phyloP scores from a whole-genome alignment of 140 eudicot species.

The Cichorium intybus region DNA sequence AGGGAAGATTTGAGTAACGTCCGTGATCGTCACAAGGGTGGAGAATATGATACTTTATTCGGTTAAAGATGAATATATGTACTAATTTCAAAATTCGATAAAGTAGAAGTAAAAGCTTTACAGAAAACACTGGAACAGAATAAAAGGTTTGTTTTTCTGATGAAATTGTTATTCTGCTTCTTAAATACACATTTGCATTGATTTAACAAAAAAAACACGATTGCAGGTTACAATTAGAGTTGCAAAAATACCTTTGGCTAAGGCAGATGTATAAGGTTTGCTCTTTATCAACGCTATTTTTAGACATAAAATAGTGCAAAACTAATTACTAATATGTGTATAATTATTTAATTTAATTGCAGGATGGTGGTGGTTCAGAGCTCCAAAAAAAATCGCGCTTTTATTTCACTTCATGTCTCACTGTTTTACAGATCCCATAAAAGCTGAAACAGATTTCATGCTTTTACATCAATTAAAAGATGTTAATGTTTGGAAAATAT shows the following conservation, averaged over 20 bases:
- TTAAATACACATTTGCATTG: slow-evolving; percentile 12
- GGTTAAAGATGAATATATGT: too few species aligned
- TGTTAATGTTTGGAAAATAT: slow-evolving; percentile 76
- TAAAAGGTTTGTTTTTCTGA: slow-evolving; percentile 54
- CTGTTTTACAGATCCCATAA: slow-evolving; percentile 70
- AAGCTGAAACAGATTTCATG: slow-evolving; percentile 77
- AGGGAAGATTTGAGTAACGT: too few species aligned
- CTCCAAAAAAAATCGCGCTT: slow-evolving; percentile 53
- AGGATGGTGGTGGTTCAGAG: slow-evolving; percentile 72
- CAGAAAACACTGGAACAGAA: slow-evolving; percentile 95
- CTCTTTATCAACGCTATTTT: too few species aligned
- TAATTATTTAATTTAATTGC: slow-evolving; percentile 20
- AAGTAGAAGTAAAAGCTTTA: slow-evolving; percentile 86
- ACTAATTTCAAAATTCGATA: slow-evolving; percentile 73
- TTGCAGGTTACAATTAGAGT: slow-evolving; percentile 88
- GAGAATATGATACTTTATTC: too few species aligned
- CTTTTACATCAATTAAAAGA: slow-evolving; percentile 85
- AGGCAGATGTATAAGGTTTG: slow-evolving; percentile 77
- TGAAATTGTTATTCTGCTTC: neutral
- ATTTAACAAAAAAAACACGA: neutral
- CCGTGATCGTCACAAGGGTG: too few species aligned
- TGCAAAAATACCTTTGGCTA: slow-evolving; percentile 72
- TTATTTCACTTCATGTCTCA: slow-evolving; percentile 80
- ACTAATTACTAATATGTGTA: neutral
- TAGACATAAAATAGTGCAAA: too few species aligned